Conservation (phyloP, 345 rosid species). For the Syzygium aqueum region DNA sequence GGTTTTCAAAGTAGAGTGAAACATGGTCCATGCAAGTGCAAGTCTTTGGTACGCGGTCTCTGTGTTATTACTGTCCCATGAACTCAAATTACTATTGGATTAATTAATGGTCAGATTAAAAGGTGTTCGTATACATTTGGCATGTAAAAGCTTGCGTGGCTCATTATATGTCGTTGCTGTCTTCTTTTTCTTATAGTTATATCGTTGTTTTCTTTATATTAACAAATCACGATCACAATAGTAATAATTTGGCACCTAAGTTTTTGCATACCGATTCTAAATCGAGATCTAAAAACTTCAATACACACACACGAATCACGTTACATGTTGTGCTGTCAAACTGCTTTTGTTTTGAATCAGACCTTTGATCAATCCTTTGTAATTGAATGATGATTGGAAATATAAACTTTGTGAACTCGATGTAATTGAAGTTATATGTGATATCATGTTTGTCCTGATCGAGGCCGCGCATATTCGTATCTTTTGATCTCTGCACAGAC, state of each 20-base stretch:
- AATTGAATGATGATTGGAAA: not conserved
- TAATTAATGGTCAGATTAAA: not conserved
- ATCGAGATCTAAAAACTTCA: too few relatives aligned
- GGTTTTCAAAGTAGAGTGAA: too few relatives aligned
- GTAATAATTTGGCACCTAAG: not conserved
- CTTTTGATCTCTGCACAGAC: not conserved
- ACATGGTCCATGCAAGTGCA: not conserved
- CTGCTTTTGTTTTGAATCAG: not conserved
- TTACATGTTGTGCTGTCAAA: not conserved
- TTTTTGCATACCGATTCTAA: not conserved
- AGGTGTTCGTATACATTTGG: not conserved
- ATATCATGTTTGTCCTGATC: not conserved
- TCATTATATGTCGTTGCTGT: too few relatives aligned
- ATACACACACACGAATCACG: not conserved
- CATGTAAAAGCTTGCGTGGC: not conserved
- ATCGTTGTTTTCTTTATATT: not conserved
- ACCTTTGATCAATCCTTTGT: not conserved
- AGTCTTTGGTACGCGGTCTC: not conserved
- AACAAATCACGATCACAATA: not conserved
- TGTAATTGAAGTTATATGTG: not conserved
- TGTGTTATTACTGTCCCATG: not conserved
- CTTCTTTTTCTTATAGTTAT: not conserved
- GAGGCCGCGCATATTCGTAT: not conserved
- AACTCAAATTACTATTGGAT: not conserved
- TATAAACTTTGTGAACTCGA: not conserved